Evolutionary conservation across 768 basidiomycete species (phyloP), one percentile per base, ranked within the genome.

Genomic region (Russula virescens): DNA sequence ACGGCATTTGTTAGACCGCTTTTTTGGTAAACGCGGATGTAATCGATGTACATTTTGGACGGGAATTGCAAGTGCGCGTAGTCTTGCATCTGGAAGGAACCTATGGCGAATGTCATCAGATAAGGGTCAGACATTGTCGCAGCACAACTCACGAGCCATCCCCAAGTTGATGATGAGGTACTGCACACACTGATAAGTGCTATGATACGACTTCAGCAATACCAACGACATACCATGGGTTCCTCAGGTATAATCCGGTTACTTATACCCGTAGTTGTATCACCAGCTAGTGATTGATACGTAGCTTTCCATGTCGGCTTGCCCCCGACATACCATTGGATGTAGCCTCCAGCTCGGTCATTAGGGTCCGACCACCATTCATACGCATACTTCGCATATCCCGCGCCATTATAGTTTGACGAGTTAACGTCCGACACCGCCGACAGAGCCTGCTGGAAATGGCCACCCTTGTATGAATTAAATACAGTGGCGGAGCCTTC

Each of bases 81-180:
- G 73, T 94, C 86, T 60, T 84, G 83, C 53, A 72, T 67, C 70
- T 94, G 90, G 79, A 95, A 94, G 45, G 79, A 78, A 3, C 85
- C 79, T 80, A 60, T 18, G 58, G 21, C 28, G 31, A 42, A 43
- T n/a, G 21, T 34, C 14, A 55, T 58, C 34, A 40, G 46, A 21
- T 40, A 26, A 53, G 56, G 51, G 42, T 60, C 58, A 25, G 26
- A 52, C 40, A 51, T 54, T 35, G n/a, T 60, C 35, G 6, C 16
- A 38, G 16, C 38, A 28, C 40, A 42, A 73, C 79, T 74, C 64
- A 80, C 79, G 81, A 31, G 91, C 81, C 76, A 94, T 82, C 62
- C 91, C 92, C 58, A 94, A 75, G 73, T 94, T 98, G 71, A 98
- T 67, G 67, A 98, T 85, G 58, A 94, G 77, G 71, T 86, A 89